Evolutionary conservation across 2,329 filamentous ascomycete genomes (phyloP).

Genomic region (Thelonectria olida): DNA sequence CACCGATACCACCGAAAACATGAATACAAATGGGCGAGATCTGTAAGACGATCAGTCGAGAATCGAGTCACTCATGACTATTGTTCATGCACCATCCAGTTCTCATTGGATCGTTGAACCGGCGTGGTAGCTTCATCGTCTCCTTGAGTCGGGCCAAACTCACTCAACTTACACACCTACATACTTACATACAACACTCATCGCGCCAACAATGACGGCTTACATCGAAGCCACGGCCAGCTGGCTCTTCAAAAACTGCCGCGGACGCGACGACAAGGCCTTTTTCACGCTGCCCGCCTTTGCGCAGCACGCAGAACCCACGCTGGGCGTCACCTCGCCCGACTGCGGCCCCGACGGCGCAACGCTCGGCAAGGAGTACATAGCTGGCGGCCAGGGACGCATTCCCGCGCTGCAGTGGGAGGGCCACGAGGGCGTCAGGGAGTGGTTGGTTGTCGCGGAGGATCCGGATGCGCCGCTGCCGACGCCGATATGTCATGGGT

Average conservation of each 20-base stretch:
- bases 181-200: not conserved
- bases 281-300: conserved; percentile 51
- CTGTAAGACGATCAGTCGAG: no score
- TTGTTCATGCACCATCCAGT: no score
- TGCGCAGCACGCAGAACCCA: conserved; percentile 43
- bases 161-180: not conserved
- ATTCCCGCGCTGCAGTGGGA: conserved; percentile 55
- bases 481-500: conserved; percentile 57
- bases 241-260: conserved; percentile 52
- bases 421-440: conserved; percentile 45
- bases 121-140: no score
- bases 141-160: no score
- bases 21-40: not conserved
- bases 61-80: no score
- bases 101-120: no score
- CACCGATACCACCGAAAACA: conserved; percentile 28
- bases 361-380: conserved; percentile 49
- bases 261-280: conserved; percentile 49
- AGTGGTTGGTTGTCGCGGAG: conserved; percentile 58
- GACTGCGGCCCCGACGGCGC: conserved; percentile 51
- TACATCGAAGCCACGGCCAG: conserved; percentile 48
- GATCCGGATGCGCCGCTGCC: conserved; percentile 58
- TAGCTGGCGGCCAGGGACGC: conserved; percentile 47
- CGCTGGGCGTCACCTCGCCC: conserved; percentile 50
- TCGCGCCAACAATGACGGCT: conserved; percentile 28